Evolutionary conservation across 306 rosid genomes (phyloP), one percentile per base, ranked within the genome.

Genomic region (Rubus parviflorus): DNA sequence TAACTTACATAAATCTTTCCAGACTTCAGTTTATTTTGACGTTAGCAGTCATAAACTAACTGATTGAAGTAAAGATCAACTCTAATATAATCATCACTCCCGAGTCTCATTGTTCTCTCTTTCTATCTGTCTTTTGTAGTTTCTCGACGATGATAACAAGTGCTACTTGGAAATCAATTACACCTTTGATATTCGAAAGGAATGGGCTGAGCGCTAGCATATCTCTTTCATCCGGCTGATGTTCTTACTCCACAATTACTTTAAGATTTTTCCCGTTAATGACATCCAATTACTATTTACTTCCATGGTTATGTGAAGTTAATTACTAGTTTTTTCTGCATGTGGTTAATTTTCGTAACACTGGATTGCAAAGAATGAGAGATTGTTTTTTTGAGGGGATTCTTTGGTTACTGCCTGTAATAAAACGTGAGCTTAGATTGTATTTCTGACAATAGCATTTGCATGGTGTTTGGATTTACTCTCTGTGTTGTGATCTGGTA

Each of bases 111-210:
- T 25, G 49, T 20, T 68, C 17, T 79, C 4, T 81, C 49, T 60
- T 14, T 7, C 16, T 46, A 3, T 82, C 35, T 61, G 25, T 19
- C 8, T 45, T 60, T 72, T 82, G 84, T 80, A 85, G 86, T 85
- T 85, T 77, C 73, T 85, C n/a, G 86, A 85, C 40, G 89, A 85
- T 75, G 89, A 85, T 56, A 82, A 85, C 86, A 85, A 82, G 82
- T 85, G 89, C 79, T 82, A 85, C 89, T 80, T 85, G 86, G 86
- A 82, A 80, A 85, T 85, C 77, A 85, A 82, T 74, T 85, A 82
- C 84, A 85, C 82, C 61, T 85, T 82, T 16, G 86, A 85, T 52
- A 85, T 85, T 73, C 75, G 78, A 80, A 85, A 82, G 84, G 89
- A 80, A 37, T 85, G 89, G 89, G 86, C 84, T 16, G 66, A 64